Evolutionary conservation across 495 filamentous ascomycete genomes (phyloP), one percentile per base, ranked within the genome.

Genomic region (Hyaloscypha finlandica): DNA sequence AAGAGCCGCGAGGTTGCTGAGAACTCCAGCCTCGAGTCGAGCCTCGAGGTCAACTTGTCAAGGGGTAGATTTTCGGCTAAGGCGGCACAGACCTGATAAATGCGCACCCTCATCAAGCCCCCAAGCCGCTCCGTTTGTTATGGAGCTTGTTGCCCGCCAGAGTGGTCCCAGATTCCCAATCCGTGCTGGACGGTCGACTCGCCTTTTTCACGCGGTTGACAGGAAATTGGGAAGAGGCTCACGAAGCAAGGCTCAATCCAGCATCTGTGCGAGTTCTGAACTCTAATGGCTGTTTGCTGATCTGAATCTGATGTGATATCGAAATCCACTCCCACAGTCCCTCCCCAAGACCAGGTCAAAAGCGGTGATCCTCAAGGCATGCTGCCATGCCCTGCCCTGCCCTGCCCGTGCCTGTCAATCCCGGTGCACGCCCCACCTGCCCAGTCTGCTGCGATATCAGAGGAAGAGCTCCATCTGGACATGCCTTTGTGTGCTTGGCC

Each of bases 341-440:
- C n/a, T 11, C 5, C 31, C 56, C 56, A n/a, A n/a, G n/a, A n/a
- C n/a, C n/a, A 31, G 56, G 4, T 14, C 6, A 59, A 8, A 9
- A 33, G 56, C 16, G 30, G 31, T 59, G 56, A 59, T 59, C 56
- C 30, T 35, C 56, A 59, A 31, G 25, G 25, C 25, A 30, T 14
- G 22, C 35, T 37, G 25, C 25, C 25, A 25, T 37, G 35, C 42
- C 3, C 1, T 1, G 42, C 8, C 42, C 42, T 48, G 42, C 56
- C 54, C 56, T 35, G 56, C 14, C 56, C 6, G 56, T 59, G 56
- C 56, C 56, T 59, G 56, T 59, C 56, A 59, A 59, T 59, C 56
- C 4, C 56, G 0, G 30, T n/a, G 56, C 56, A 33, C 31, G 33
- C 30, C 56, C 14, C 56, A 33, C n/a, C 56, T 33, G 30, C 25